Evolutionary conservation across 371 early-diverging fungal species (phyloP), one percentile per base, ranked within the genome.

Genomic region (Lichtheimia ramosa): DNA sequence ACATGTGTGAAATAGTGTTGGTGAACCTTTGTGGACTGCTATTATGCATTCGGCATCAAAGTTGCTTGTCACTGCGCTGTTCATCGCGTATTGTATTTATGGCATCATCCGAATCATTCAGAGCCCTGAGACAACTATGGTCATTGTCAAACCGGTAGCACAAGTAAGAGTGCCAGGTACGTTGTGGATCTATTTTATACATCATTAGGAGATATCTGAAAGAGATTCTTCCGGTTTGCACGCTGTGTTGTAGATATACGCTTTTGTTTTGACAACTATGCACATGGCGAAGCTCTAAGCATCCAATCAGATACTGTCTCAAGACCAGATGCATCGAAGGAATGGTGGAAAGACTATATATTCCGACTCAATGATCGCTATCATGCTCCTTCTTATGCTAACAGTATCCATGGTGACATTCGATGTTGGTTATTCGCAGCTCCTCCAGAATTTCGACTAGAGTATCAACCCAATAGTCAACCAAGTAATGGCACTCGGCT

Each of bases 241-340:
- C 2, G 1, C 28, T 6, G 28, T 42, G n/a, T 25, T 42, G n/a
- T 25, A 54, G 63, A 66, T 53, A 48, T 69, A 14, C 62, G 70
- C 7, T 66, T 65, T 41, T 69, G 70, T 42, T 66, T 69, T 52
- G 63, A 65, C 20, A 65, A 63, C 16, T 61, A 53, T 23, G 43
- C 25, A 1, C 48, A 43, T 16, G n/a, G 49, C 5, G 27, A 64
- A 13, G 10, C 18, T 21, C 49, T 27, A 24, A 61, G 54, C 18
- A 10, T 14, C 14, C 28, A 54, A 54, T 41, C 41, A 2, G 54
- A 28, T 8, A 10, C n/a, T 8, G 34, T 54, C 5, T 15, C 16
- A 12, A 21, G 39, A 0, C 41, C 15, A 4, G 6, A 34, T 34
- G 34, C 34, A 34, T 10, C 10, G 7, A 23, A 41, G 3, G 13